Conservation (phyloP, 2,329 filamentous ascomycete species). For the Talaromyces amestolkiae region DNA sequence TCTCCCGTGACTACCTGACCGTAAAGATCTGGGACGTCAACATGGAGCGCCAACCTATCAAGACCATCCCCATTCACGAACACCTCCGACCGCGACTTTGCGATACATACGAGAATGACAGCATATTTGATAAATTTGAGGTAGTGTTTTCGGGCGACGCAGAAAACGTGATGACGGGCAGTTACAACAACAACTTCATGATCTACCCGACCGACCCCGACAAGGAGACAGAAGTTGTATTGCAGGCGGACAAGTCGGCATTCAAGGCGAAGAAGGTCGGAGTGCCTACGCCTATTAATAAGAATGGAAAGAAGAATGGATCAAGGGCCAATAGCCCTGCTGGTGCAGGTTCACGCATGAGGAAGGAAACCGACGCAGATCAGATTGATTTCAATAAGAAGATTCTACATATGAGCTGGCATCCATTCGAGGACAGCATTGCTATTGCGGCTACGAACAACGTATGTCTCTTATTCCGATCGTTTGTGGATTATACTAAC, state of each 20-base stretch:
- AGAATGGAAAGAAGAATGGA: slow-evolving; percentile 79
- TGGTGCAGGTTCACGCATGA: slow-evolving; percentile 87
- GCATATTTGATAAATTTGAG: slow-evolving; percentile 99
- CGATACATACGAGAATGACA: slow-evolving; percentile 98
- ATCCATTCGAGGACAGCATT: slow-evolving; percentile 99
- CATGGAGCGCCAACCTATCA: slow-evolving; percentile 96
- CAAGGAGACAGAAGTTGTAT: slow-evolving; percentile 93
- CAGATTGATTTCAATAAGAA: slow-evolving; percentile 99
- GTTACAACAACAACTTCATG: slow-evolving; percentile 99
- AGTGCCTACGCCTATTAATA: slow-evolving; percentile 94
- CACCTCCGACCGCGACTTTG: slow-evolving; percentile 90
- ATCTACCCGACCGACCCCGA: slow-evolving; percentile 96
- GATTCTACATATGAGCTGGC: slow-evolving; percentile 99
- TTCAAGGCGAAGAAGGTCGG: slow-evolving; percentile 99
- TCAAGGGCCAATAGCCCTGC: slow-evolving; percentile 87
- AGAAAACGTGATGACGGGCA: slow-evolving; percentile 99
- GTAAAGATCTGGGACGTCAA: slow-evolving; percentile 99
- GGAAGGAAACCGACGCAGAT: slow-evolving; percentile 97
- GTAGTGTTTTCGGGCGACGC: slow-evolving; percentile 97
- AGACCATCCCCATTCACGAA: slow-evolving; percentile 98
- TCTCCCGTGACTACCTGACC: slow-evolving; percentile 95
- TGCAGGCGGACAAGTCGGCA: slow-evolving; percentile 97
- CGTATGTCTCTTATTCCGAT: slow-evolving; percentile 60
- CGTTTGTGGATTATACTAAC: neutral
- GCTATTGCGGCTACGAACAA: slow-evolving; percentile 99